Evolutionary conservation across 2,329 filamentous ascomycete genomes (phyloP).

Genomic region (Microcyclospora tardicrescens): DNA sequence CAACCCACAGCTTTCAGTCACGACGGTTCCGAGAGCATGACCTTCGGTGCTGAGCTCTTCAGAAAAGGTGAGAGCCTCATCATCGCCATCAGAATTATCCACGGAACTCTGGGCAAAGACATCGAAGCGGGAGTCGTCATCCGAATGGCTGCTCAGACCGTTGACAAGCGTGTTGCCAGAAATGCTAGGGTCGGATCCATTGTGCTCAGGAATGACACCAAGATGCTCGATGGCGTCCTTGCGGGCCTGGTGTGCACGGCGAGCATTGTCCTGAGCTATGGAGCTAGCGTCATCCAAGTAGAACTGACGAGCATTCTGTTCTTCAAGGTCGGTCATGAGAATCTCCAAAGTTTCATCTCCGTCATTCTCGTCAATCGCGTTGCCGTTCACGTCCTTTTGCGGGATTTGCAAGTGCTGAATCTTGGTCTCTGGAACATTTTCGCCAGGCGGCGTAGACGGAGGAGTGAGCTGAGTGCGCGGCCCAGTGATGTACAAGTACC

Average conservation of each 20-base stretch:
- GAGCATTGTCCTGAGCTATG: conserved; percentile 70
- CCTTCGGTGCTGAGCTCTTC: conserved; percentile 82
- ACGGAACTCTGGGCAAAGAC: conserved; percentile 67
- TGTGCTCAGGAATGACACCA: conserved; percentile 44
- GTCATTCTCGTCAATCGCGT: conserved; percentile 19
- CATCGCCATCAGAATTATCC: conserved; percentile 41
- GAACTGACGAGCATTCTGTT: conserved; percentile 54
- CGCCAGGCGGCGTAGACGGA: conserved; percentile 56
- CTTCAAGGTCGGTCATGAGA: conserved; percentile 56
- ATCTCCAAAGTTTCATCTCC: conserved; percentile 63
- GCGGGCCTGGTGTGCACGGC: conserved; percentile 51
- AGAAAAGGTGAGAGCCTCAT: conserved; percentile 42
- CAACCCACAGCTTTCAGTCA: conserved; percentile 80
- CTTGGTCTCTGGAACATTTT: conserved; percentile 40
- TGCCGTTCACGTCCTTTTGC: conserved; percentile 33
- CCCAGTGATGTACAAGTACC: conserved; percentile 94
- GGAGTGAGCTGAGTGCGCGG: conserved; percentile 70
- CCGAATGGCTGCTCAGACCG: conserved; percentile 7
- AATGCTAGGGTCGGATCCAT: conserved; percentile 25
- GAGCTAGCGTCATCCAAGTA: conserved; percentile 72
- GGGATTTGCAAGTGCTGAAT: conserved; percentile 48
- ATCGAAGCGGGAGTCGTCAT: conserved; percentile 48
- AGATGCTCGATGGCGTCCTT: conserved; percentile 47
- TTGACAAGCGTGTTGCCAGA: conserved; percentile 24
- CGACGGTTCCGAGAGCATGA: conserved; percentile 81